phyloP scores from a whole-genome alignment of 2,329 filamentous ascomycete species.

The Acrocalymma vagum region DNA sequence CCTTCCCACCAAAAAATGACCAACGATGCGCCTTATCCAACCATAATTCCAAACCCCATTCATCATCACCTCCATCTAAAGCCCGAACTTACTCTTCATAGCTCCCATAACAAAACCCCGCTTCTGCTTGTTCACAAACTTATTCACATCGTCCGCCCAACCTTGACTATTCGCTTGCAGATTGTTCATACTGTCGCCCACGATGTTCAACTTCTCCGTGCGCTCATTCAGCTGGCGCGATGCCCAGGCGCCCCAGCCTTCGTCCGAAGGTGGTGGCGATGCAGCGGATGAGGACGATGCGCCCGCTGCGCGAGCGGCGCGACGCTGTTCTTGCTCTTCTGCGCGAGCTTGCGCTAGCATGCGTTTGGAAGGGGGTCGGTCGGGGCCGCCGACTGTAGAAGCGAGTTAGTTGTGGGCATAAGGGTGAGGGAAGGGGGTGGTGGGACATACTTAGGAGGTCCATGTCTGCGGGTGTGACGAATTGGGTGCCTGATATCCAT shows the following conservation, averaged over 20 bases:
- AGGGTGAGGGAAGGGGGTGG: neutral
- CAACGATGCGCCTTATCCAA: no score
- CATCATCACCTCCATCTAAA: slow-evolving; percentile 16
- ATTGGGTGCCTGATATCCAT: slow-evolving; percentile 96
- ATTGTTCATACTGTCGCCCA: slow-evolving; percentile 85
- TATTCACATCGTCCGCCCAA: slow-evolving; percentile 88
- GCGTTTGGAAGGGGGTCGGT: slow-evolving; percentile 85
- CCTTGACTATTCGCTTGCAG: slow-evolving; percentile 81
- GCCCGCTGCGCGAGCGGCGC: slow-evolving; percentile 45
- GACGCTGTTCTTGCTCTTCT: slow-evolving; percentile 69
- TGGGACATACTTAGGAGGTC: slow-evolving; percentile 73
- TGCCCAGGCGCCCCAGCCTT: slow-evolving; percentile 79
- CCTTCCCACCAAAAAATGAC: no score
- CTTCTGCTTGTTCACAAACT: slow-evolving; percentile 89
- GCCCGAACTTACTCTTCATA: slow-evolving; percentile 47
- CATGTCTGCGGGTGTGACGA: slow-evolving; percentile 85
- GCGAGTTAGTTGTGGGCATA: slow-evolving; percentile 5
- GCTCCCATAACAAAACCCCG: slow-evolving; percentile 77
- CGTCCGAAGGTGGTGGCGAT: slow-evolving; percentile 33
- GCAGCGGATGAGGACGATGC: slow-evolving; percentile 40
- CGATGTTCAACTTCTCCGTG: slow-evolving; percentile 84
- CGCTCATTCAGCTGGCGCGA: slow-evolving; percentile 87
- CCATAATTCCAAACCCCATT: neutral
- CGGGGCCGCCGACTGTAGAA: slow-evolving; percentile 78
- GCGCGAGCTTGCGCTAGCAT: slow-evolving; percentile 83